phyloP scores from a whole-genome alignment of 2,329 filamentous ascomycete species.

The Scleromitrula shiraiana region DNA sequence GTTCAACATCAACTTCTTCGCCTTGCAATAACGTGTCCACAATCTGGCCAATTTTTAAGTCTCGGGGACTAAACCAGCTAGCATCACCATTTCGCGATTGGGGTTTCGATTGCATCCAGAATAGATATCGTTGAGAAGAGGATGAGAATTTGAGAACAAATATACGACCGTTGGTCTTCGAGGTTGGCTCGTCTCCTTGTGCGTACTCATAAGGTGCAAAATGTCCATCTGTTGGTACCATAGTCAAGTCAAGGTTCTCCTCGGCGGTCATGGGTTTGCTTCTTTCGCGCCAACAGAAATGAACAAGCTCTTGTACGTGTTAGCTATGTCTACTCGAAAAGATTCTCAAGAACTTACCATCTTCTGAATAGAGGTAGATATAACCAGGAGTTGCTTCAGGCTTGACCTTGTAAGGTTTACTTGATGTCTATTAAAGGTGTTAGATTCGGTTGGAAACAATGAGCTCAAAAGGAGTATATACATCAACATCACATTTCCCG shows the following conservation, averaged over 20 bases:
- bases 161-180: constrained; percentile 77
- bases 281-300: constrained; percentile 95
- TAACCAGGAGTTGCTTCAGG: constrained; percentile 70
- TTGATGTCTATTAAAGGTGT: constrained; percentile 37
- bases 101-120: constrained; percentile 91
- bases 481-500: constrained; percentile 77
- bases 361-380: constrained; percentile 86
- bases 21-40: constrained; percentile 80
- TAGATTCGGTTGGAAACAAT: background rate
- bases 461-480: constrained; percentile 39
- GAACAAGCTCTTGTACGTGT: constrained; percentile 62
- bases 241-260: constrained; percentile 75
- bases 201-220: constrained; percentile 81
- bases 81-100: constrained; percentile 62
- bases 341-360: constrained; percentile 49
- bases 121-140: constrained; percentile 83
- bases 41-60: constrained; percentile 80
- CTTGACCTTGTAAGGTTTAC: constrained; percentile 62
- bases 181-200: constrained; percentile 45
- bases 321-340: background rate
- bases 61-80: constrained; percentile 75
- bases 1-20: constrained; percentile 73
- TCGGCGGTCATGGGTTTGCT: constrained; percentile 61
- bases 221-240: constrained; percentile 82
- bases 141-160: constrained; percentile 91